phyloP scores from a whole-genome alignment of 345 rosid genomes.

The Tarenaya hassleriana region DNA sequence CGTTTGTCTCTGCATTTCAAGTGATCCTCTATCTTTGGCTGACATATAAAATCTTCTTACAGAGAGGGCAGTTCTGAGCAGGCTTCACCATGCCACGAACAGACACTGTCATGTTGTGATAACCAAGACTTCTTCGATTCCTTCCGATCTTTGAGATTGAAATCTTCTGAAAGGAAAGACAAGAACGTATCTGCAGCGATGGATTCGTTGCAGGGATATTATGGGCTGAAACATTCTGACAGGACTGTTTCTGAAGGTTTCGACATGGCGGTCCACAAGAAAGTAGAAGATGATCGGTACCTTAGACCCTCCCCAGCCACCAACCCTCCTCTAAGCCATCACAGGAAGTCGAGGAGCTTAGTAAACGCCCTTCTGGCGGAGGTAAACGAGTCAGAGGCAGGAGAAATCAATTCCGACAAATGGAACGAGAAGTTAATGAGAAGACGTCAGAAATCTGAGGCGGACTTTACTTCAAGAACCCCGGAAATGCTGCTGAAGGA shows the following conservation, averaged over 20 bases:
- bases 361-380: slow-evolving; percentile 40
- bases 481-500: slow-evolving; percentile 62
- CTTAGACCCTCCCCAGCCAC: slow-evolving; percentile 33
- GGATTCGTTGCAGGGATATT: slow-evolving; percentile 70
- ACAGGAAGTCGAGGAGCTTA: slow-evolving; percentile 58
- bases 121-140: slow-evolving; percentile 42
- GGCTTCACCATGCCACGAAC: slow-evolving; percentile 22
- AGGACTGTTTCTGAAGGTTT: slow-evolving; percentile 34
- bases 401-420: slow-evolving; percentile 33
- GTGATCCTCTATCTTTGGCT: slow-evolving; percentile 3
- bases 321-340: slow-evolving; percentile 33
- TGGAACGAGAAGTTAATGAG: slow-evolving; percentile 38
- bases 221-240: slow-evolving; percentile 49
- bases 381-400: slow-evolving; percentile 42
- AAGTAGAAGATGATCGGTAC: slow-evolving; percentile 21
- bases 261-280: slow-evolving; percentile 35
- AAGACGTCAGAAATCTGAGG: slow-evolving; percentile 65
- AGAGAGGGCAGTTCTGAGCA: slow-evolving; percentile 33
- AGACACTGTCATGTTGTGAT: slow-evolving; percentile 18
- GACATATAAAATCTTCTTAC: slow-evolving; percentile 29
- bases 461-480: slow-evolving; percentile 33
- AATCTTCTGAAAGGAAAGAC: slow-evolving; percentile 27
- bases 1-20: slow-evolving; percentile 12
- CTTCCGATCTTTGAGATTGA: slow-evolving; percentile 56
- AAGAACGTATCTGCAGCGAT: slow-evolving; percentile 56